Percentiles rank a stretch among this genome's conserved stretches.
Evolutionary conservation across 495 filamentous ascomycete species (phyloP).

Genomic region (Echria macrotheca): DNA sequence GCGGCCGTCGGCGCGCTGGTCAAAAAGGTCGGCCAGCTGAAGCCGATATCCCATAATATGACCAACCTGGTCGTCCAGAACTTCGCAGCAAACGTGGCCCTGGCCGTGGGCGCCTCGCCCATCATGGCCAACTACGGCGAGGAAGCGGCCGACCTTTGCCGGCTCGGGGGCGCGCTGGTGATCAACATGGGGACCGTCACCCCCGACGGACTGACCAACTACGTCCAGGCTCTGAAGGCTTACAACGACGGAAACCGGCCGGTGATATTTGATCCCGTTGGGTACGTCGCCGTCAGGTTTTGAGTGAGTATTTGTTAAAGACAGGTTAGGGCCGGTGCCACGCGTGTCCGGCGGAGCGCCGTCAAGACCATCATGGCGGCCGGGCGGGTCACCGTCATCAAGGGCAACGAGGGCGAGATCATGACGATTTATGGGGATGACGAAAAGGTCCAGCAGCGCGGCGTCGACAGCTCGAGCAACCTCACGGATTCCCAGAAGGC

Average conservation of each 20-base stretch:
- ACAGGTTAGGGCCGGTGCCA: slow-evolving; percentile 61
- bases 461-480: slow-evolving; percentile 75
- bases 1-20: no score
- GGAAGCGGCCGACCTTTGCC: slow-evolving; percentile 73
- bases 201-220: slow-evolving; percentile 62
- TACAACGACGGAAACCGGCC: slow-evolving; percentile 73
- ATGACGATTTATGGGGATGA: slow-evolving; percentile 59
- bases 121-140: slow-evolving; percentile 89
- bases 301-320: neutral
- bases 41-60: slow-evolving; percentile 91
- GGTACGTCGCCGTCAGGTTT: slow-evolving; percentile 31
- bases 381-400: slow-evolving; percentile 82
- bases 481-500: slow-evolving; percentile 48
- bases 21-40: slow-evolving; percentile 52
- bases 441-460: slow-evolving; percentile 59
- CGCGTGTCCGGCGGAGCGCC: slow-evolving; percentile 61
- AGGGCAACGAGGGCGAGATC: slow-evolving; percentile 93
- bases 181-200: slow-evolving; percentile 94
- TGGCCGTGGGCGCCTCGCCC: slow-evolving; percentile 79
- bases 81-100: slow-evolving; percentile 83
- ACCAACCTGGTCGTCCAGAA: slow-evolving; percentile 93
- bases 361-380: slow-evolving; percentile 65
- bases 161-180: slow-evolving; percentile 62
- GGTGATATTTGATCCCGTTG: slow-evolving; percentile 86
- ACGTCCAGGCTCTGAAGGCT: slow-evolving; percentile 53